Evolutionary conservation across 2,329 filamentous ascomycete species (phyloP), one percentile per base, ranked within the genome.

Genomic region (Fusarium papillatum): DNA sequence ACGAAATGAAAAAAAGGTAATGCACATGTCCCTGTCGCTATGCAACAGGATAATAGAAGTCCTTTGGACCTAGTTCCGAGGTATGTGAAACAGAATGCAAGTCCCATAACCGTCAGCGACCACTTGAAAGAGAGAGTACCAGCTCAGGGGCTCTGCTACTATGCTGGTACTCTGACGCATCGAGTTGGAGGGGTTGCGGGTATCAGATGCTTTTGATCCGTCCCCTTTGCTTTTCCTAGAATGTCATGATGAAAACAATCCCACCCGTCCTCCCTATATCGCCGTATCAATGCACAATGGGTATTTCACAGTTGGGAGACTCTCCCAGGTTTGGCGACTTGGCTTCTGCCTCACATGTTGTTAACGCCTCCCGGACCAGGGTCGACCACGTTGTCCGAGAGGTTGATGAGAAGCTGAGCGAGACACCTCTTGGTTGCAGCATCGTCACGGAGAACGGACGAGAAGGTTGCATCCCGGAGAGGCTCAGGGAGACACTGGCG

Each of bases 391-490:
- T 95, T 96, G 85, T 98, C 97, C 13, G 95, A 97, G 66, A 99
- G 91, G 82, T 98, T 98, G 86, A 98, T 97, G 71, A 98, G 90
- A 11, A 99, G 92, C 85, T 98, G 97, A n/a, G 96, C 95, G 39
- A 99, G 93, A 84, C 97, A 99, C 70, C 97, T 93, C 88, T 99
- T 99, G 1, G 97, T 99, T 2, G 97, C 97, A 17, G 97, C 97
- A 82, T 99, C 97, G 81, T 99, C 97, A 70, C 97, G 94, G 39
- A 99, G 92, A 55, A 99, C 97, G 0, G 96, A 96, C 11, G 95
- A 98, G 84, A 99, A 99, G 2, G 97, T 99, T 10, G 96, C 96
- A 83, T 99, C 97, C 60, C 97, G 94, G n/a, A 99, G 92, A n/a
- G 97, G 97, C 81, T 99, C 97, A 1, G 97, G 97, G 16, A 99